Conservation (phyloP, 306 rosid species). For the Leucaena leucocephala region DNA sequence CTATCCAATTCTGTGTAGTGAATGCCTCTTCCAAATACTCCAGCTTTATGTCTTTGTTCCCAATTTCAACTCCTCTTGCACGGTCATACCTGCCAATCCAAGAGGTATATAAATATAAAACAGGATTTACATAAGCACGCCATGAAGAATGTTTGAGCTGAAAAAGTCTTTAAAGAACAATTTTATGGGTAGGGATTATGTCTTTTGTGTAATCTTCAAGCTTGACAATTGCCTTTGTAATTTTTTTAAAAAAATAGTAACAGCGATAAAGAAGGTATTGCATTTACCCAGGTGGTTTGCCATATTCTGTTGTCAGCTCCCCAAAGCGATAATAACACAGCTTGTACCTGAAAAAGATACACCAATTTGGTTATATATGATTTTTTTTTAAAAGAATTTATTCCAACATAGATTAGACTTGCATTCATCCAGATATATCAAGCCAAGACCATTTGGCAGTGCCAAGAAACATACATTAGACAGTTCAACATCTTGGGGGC, state of each 20-base stretch:
- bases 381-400: neutral
- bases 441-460: slow-evolving; percentile 23
- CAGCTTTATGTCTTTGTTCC: slow-evolving; percentile 92
- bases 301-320: slow-evolving; percentile 96
- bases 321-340: slow-evolving; percentile 95
- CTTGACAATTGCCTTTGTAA: too few species aligned
- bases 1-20: slow-evolving; percentile 97
- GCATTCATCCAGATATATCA: slow-evolving; percentile 20
- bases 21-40: slow-evolving; percentile 98
- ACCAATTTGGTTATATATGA: slow-evolving; percentile 1
- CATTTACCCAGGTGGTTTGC: slow-evolving; percentile 96
- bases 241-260: neutral
- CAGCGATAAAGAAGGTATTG: slow-evolving; percentile 3
- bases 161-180: neutral
- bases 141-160: neutral
- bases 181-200: neutral
- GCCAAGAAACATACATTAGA: slow-evolving; percentile 78
- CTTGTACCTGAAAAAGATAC: slow-evolving; percentile 71
- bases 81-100: slow-evolving; percentile 83
- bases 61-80: slow-evolving; percentile 98
- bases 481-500: slow-evolving; percentile 99
- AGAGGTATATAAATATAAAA: neutral
- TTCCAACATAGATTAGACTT: neutral
- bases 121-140: slow-evolving; percentile 3
- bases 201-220: neutral